Evolutionary conservation across 2,329 filamentous ascomycete species (phyloP), one percentile per base, ranked within the genome.

Genomic region (Exophiala phaeomuriformis): DNA sequence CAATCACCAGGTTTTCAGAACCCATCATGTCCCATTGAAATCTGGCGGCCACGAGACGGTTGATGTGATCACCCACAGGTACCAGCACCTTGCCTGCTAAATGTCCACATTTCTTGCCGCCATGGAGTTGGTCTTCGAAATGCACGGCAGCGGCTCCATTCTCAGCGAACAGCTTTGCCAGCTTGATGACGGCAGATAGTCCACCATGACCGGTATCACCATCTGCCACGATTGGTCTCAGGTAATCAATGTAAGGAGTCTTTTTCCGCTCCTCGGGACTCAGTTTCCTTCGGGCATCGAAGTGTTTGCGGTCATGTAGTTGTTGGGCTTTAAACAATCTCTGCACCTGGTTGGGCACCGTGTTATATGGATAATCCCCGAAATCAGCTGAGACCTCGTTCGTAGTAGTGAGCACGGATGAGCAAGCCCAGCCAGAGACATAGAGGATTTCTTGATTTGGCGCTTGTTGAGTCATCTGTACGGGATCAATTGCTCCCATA

Each of bases 11-110:
- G 69, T 95, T 97, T 74, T 98, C 93, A 49, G 82, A 84, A 44
- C 91, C 93, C 91, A 98, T 97, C 63, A 96, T 78, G 66, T 98
- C 93, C 91, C 91, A 98, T 67, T 98, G 93, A 74, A 95, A 96
- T 55, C 93, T 84, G 2, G 91, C 84, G 1, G 93, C 90, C 19
- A 90, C 84, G 3, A 98, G 82, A 30, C 93, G 85, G 74, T 95
- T 96, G 76, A 97, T 95, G 74, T 98, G 93, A 69, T 97, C 93
- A 56, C 90, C 87, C 0, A 90, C 83, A 0, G 93, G 91, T 2
- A 97, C 93, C 5, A 98, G 77, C 1, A 97, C 93, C 70, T 97
- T 98, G 62, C 93, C 93, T 0, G 93, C 93, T 57, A 97, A 75
- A 72, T 98, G 93, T 10, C 93, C 93, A 67, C 93, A 98, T 73